Base-by-base conservation (phyloP, 345 rosid genomes). In the Corchorus olitorius region DNA sequence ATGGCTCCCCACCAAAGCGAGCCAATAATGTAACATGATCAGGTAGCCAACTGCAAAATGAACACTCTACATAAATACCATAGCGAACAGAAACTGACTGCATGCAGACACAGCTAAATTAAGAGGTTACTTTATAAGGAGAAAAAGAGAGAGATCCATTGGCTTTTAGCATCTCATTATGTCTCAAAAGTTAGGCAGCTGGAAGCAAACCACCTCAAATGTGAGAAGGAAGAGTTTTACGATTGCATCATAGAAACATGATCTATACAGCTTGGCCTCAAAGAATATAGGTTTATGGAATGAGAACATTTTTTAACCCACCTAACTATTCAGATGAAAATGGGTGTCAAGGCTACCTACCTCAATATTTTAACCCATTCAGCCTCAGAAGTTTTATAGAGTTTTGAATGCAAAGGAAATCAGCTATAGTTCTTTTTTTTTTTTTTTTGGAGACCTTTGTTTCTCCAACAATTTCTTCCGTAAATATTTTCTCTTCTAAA, bases 1-100 rank as follows among this genome's bases (percentile, higher is more conserved):
- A 87, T 63, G 93, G 93, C 89, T 96, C 97, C 46, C 90, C 83
- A 8, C 87, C 87, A 63, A 96, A 96, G 58, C 92, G 93, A 64
- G 97, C 98, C 80, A 96, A 86, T 76, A 92, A 76, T 14, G 99
- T 96, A 70, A 93, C 94, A 75, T 92, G 97, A 84, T 89, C 91
- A 1, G 98, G 99, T 78, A 96, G 81, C 99, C 99, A 96, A 72
- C 99, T 93, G 87, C 69, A 71, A 53, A 35, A 65, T 12, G 33
- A 34, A 62, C 17, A 59, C 33, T 52, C 60, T 52, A 50, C 7
- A 9, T 50, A 19, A 69, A 34, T 70, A 50, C 34, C 45, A 33
- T 16, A 16, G 73, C 60, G 15, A 49, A 27, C 49, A 60, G 5
- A 50, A 45, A 50, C 49, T 39, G 20, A 69, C 14, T 55, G 9